Conservation (phyloP, 139 green algal genomes). For the Chlamydomonas sphaeroides region DNA sequence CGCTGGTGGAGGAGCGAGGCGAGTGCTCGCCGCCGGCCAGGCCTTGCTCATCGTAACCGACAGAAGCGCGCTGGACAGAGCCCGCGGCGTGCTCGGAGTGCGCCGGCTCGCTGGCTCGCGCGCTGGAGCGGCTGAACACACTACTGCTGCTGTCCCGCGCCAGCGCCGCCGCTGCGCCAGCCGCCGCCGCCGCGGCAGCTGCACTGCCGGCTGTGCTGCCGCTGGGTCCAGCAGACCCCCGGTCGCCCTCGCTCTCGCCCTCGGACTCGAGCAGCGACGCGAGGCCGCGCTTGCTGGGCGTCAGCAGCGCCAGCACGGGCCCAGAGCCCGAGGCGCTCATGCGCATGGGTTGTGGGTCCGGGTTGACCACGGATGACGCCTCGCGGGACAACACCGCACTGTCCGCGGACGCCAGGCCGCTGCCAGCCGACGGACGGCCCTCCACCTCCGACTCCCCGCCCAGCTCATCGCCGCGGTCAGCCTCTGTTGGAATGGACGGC, state of each 20-base stretch:
- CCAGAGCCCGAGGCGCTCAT: not conserved
- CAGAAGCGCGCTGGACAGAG: too few species aligned
- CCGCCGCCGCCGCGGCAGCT: not conserved
- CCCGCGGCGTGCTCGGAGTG: too few species aligned
- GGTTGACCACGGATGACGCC: not conserved
- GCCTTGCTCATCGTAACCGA: too few species aligned
- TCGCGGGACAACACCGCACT: not conserved
- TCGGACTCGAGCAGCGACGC: slow-evolving; percentile 1
- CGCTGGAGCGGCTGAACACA: not conserved
- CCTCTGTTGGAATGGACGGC: not conserved
- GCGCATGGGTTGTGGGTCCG: not conserved
- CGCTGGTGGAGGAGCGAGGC: not conserved
- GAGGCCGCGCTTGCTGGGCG: not conserved
- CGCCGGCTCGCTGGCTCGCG: too few species aligned
- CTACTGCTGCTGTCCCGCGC: not conserved
- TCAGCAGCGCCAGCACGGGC: not conserved
- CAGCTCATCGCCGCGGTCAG: not conserved
- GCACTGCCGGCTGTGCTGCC: not conserved
- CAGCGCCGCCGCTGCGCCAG: not conserved
- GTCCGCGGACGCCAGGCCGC: not conserved
- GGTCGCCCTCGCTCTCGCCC: not conserved
- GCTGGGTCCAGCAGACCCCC: not conserved
- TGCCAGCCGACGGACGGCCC: not conserved
- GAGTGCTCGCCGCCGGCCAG: too few species aligned
- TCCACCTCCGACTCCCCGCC: too few species aligned